A percentile compares a stretch with the other conserved stretches of the same genome.
These are phyloP conservation scores for Ceratocystis cubensis DNA, from an alignment of 2,329 filamentous ascomycete species.

Conservation along the genomic window DNA sequence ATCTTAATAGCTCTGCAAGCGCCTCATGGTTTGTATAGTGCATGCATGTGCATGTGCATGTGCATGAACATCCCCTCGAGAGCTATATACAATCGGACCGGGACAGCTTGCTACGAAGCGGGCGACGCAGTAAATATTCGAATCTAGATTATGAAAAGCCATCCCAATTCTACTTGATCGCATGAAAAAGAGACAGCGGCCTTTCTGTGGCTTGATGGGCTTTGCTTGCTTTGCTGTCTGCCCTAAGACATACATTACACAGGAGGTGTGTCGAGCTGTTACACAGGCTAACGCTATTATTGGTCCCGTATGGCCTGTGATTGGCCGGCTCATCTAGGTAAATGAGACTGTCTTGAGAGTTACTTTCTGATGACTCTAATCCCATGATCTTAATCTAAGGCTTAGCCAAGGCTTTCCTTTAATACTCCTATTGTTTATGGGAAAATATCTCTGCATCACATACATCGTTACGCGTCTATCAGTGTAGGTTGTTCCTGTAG, in stretches of 20 bases:
- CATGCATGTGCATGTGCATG: background rate
- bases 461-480: too few species aligned
- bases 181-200: background rate
- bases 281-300: slow-evolving; percentile 3
- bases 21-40: background rate
- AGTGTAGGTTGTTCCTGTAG: too few species aligned
- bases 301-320: background rate
- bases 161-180: background rate
- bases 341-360: background rate
- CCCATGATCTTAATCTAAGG: background rate
- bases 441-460: too few species aligned
- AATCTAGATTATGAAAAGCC: background rate
- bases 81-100: background rate
- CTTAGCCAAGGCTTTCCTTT: background rate
- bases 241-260: background rate
- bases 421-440: too few species aligned
- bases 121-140: too few species aligned
- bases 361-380: background rate
- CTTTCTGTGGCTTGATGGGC: background rate
- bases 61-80: background rate
- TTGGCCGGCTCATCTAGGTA: background rate
- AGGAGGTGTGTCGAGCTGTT: background rate
- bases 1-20: background rate
- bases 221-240: background rate
- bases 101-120: background rate